phyloP scores from a whole-genome alignment of 345 rosid genomes.

The Leavenworthia alabamica region DNA sequence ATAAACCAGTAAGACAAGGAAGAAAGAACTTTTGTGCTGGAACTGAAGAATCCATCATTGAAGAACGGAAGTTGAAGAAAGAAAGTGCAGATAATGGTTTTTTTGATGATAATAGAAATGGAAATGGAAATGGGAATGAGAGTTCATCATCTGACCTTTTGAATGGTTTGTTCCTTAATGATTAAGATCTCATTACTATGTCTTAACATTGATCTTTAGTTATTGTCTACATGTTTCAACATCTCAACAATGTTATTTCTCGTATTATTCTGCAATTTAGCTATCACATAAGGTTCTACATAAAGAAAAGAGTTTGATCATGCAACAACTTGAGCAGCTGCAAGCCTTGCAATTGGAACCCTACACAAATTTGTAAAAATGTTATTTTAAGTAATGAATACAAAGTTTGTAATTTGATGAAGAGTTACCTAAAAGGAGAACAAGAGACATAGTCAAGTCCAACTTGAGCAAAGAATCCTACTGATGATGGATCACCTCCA shows the following conservation, averaged over 20 bases:
- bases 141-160: constrained; percentile 48
- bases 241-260: neutral
- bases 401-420: neutral
- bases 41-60: constrained; percentile 53
- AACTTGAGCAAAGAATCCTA: constrained; percentile 73
- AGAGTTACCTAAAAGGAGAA: constrained; percentile 77
- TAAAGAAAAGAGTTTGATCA: neutral
- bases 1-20: constrained; percentile 51
- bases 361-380: constrained; percentile 27
- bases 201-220: neutral
- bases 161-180: constrained; percentile 45
- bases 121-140: constrained; percentile 21
- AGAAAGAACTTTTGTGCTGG: constrained; percentile 54
- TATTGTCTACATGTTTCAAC: neutral
- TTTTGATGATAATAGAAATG: constrained; percentile 41
- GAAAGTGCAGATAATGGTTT: constrained; percentile 53
- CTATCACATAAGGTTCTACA: neutral
- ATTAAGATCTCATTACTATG: neutral
- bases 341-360: constrained; percentile 92
- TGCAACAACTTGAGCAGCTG: constrained; percentile 79
- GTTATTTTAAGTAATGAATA: neutral
- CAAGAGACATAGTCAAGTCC: constrained; percentile 96
- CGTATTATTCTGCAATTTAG: neutral
- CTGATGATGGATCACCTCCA: constrained; percentile 95
- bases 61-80: constrained; percentile 58